These are phyloP conservation scores for Mycoemilia scoparia DNA, from an alignment of 192 early-diverging fungal species.

Conservation along the genomic window DNA sequence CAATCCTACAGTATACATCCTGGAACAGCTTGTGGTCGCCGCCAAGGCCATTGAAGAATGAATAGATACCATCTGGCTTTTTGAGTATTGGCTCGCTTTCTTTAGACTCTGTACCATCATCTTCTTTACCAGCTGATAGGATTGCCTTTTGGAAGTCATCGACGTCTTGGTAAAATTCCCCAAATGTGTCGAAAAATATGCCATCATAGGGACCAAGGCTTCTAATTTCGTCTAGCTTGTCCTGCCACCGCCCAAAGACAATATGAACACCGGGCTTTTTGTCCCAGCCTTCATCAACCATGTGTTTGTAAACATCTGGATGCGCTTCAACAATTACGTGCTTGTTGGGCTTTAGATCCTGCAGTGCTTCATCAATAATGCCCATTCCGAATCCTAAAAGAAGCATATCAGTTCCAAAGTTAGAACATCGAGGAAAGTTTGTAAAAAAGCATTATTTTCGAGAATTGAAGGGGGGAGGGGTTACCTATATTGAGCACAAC, in stretches of 20 bases:
- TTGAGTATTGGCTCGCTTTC: constrained; percentile 55
- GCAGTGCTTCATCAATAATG: constrained; percentile 68
- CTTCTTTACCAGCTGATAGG: constrained; percentile 4
- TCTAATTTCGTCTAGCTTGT: constrained; percentile 50
- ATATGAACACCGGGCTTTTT: constrained; percentile 66
- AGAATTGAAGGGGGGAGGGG: background rate
- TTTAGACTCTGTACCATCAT: constrained; percentile 16
- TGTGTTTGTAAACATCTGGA: constrained; percentile 82
- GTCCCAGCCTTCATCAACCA: constrained; percentile 72
- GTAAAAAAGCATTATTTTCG: background rate
- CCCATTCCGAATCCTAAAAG: constrained; percentile 86
- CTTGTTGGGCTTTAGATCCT: constrained; percentile 41
- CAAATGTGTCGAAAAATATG: constrained; percentile 91
- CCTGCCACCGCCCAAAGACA: constrained; percentile 85
- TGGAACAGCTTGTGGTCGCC: constrained; percentile 93
- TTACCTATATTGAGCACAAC: constrained; percentile 17
- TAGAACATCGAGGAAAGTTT: too few relatives aligned
- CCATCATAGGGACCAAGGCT: constrained; percentile 56
- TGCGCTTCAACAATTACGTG: constrained; percentile 97
- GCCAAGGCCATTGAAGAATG: constrained; percentile 88
- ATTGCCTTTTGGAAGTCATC: constrained; percentile 46
- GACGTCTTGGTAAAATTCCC: constrained; percentile 83
- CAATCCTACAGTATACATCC: constrained; percentile 80
- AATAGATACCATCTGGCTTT: constrained; percentile 61
- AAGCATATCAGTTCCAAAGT: constrained; percentile 39